Evolutionary conservation across 805 yeast genomes (phyloP).

Genomic region (Candida dajiaensis): DNA sequence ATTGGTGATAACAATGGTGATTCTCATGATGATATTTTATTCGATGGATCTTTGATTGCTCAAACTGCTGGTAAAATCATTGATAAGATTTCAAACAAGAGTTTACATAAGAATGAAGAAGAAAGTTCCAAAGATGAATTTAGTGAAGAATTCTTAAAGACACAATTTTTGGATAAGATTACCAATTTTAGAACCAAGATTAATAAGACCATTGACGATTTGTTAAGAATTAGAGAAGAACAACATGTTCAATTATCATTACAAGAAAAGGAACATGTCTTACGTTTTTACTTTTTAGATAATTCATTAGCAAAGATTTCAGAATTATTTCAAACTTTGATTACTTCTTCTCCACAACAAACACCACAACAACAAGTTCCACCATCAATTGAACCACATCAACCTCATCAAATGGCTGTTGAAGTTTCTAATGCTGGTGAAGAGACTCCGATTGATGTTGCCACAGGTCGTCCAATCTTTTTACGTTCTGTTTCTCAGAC

Average conservation of each 20-base stretch:
- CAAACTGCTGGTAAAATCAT: slow-evolving; percentile 67
- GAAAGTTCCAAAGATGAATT: slow-evolving; percentile 24
- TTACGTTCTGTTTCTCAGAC: slow-evolving; percentile 61
- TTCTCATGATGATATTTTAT: slow-evolving; percentile 53
- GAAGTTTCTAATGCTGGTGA: slow-evolving; percentile 51
- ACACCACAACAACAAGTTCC: slow-evolving; percentile 4
- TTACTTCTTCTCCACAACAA: slow-evolving; percentile 14
- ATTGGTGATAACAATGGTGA: slow-evolving; percentile 23
- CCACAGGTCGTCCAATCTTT: slow-evolving; percentile 68
- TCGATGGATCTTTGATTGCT: slow-evolving; percentile 70
- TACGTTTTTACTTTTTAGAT: slow-evolving; percentile 64
- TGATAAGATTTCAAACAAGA: slow-evolving; percentile 28
- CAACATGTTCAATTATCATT: slow-evolving; percentile 37
- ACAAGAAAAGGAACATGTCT: slow-evolving; percentile 70
- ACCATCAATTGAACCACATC: slow-evolving; percentile 5
- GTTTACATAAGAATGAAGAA: slow-evolving; percentile 8
- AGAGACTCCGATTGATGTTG: slow-evolving; percentile 52
- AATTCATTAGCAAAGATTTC: slow-evolving; percentile 56
- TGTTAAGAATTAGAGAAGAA: slow-evolving; percentile 51
- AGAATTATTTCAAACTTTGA: slow-evolving; percentile 27
- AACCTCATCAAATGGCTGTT: slow-evolving; percentile 67
- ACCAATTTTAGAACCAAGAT: slow-evolving; percentile 33
- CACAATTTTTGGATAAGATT: slow-evolving; percentile 37
- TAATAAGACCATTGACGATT: slow-evolving; percentile 45
- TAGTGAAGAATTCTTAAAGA: slow-evolving; percentile 32